Conservation (phyloP, 768 basidiomycete genomes). For the Hirschioporus abietinus region DNA sequence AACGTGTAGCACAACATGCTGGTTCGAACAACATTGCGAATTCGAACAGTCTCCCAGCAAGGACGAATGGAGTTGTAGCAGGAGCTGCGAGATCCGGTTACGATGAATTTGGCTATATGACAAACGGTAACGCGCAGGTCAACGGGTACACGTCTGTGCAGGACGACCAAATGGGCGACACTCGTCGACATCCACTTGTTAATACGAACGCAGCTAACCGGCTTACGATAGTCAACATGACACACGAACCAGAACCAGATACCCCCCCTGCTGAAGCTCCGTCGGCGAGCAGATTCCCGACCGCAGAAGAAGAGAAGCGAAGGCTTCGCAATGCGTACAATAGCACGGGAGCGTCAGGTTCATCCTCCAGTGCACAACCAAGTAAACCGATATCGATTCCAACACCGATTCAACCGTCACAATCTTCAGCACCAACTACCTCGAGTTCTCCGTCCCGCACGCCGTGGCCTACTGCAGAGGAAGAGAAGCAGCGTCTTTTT, state of each 20-base stretch:
- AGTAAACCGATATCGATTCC: neutral
- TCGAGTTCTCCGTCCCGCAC: neutral
- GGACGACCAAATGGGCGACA: neutral
- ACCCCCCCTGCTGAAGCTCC: slow-evolving; percentile 9
- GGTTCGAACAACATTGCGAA: neutral
- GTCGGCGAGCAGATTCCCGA: slow-evolving; percentile 15
- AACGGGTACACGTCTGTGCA: neutral
- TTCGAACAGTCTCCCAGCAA: neutral
- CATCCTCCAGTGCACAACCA: neutral
- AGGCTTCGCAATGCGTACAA: slow-evolving; percentile 13
- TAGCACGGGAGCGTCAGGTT: neutral
- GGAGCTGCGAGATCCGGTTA: neutral
- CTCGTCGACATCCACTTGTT: neutral
- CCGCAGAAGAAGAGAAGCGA: slow-evolving; percentile 44
- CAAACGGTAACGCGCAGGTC: neutral
- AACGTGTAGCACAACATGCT: neutral
- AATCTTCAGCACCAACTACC: neutral
- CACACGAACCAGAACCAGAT: slow-evolving; percentile 25
- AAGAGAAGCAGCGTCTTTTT: slow-evolving; percentile 15
- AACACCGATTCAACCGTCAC: neutral
- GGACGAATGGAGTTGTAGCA: neutral
- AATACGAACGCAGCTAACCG: slow-evolving; percentile 20
- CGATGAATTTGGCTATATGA: neutral
- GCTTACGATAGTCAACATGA: slow-evolving; percentile 38
- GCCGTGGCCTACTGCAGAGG: slow-evolving; percentile 13